phyloP scores from a whole-genome alignment of 2,329 filamentous ascomycete species.

The Aspergillus sergii region DNA sequence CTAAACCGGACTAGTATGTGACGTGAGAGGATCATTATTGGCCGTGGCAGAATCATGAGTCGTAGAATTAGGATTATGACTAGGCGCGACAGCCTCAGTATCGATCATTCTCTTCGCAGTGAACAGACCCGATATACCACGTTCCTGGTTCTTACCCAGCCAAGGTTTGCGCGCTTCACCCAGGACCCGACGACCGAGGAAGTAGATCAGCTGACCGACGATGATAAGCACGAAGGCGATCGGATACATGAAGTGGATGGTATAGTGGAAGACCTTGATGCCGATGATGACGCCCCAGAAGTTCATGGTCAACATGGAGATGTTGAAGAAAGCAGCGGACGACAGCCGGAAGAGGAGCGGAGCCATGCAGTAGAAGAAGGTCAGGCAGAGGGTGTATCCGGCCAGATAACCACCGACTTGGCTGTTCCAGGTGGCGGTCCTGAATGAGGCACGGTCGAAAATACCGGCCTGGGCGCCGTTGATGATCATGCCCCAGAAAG shows the following conservation, averaged over 20 bases:
- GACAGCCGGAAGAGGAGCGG: constrained; percentile 88
- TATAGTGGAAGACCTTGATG: constrained; percentile 77
- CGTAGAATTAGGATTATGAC: constrained; percentile 16
- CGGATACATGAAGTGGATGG: constrained; percentile 88
- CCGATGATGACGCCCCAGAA: constrained; percentile 98
- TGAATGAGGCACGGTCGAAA: constrained; percentile 80
- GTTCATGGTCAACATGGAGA: constrained; percentile 88
- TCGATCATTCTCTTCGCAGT: constrained; percentile 78
- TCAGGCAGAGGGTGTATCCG: constrained; percentile 85
- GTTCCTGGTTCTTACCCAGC: constrained; percentile 84
- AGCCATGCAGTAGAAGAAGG: constrained; percentile 83
- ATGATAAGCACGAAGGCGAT: constrained; percentile 95
- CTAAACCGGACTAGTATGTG: constrained; percentile 14
- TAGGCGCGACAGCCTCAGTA: constrained; percentile 15
- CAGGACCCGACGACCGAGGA: constrained; percentile 76
- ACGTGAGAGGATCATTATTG: constrained; percentile 5
- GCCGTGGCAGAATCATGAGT: constrained; percentile 2
- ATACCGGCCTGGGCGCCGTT: constrained; percentile 89
- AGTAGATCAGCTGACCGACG: constrained; percentile 82
- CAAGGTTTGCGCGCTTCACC: constrained; percentile 92
- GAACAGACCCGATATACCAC: constrained; percentile 75
- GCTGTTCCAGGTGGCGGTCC: constrained; percentile 64
- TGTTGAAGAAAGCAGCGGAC: constrained; percentile 93
- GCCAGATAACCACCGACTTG: constrained; percentile 77
- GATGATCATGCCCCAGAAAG: constrained; percentile 84